Evolutionary conservation across 371 early-diverging fungal species (phyloP), one percentile per base, ranked within the genome.

Genomic region (Apophysomyces variabilis): DNA sequence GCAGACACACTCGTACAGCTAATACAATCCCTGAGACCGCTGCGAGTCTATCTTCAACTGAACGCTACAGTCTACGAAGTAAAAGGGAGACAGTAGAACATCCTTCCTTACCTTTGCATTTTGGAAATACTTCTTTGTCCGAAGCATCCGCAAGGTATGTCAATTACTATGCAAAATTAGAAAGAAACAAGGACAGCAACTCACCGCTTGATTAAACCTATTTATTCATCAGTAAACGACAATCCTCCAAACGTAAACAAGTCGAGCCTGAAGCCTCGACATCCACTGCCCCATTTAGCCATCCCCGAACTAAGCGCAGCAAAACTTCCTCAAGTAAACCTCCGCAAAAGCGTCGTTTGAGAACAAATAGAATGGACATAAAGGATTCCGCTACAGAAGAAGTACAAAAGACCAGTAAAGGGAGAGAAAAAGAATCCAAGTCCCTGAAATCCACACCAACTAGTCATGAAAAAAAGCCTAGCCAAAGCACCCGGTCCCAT

Each of bases 31-130:
- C 54, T 50, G 54, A 50, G 21, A 21, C 54, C 54, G 37, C 62
- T 44, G 45, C 35, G 14, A 35, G 36, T 45, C 45, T 58, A 64
- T 13, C 64, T 38, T 39, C 63, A 63, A 63, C 64, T 50, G 54
- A 65, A 45, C 66, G 66, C 21, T 44, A 65, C 47, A 64, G 57
- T 39, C 54, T 43, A 39, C 58, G 66, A 65, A 46, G 26, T 38
- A 57, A 38, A 36, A 43, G 54, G 56, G 50, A 64, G 47, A 32
- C 9, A 57, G 9, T 57, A 21, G 50, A 43, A 36, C 35, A 37
- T 14, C 37, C 64, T 11, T 35, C 62, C 46, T 35, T 54, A 5
- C 4, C 62, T 9, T 36, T n/a, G 26, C 21, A 39, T 26, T 54
- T 13, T 18, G 47, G 8, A 44, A 62, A 62, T n/a, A 21, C 13